Percentiles rank a stretch among this genome's conserved stretches.
These are phyloP conservation scores for Pyricularia grisea DNA, from an alignment of 2,329 filamentous ascomycete genomes.

Conservation along the genomic window DNA sequence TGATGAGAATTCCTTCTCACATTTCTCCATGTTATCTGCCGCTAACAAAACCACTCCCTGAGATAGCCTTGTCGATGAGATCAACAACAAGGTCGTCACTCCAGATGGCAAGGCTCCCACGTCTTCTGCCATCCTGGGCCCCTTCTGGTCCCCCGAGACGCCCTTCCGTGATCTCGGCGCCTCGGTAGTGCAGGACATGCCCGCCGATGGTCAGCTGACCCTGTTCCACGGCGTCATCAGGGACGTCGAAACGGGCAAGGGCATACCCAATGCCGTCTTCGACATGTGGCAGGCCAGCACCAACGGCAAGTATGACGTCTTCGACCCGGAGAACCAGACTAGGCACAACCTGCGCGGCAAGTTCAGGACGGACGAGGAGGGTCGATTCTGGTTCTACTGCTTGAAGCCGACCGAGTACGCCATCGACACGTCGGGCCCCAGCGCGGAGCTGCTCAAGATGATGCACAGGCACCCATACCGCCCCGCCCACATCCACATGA, in stretches of 20 bases:
- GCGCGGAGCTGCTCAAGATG: conserved; percentile 38
- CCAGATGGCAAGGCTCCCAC: conserved; percentile 48
- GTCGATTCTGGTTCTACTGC: conserved; percentile 52
- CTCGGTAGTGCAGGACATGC: conserved; percentile 48
- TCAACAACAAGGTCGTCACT: conserved; percentile 57
- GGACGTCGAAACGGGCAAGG: conserved; percentile 50
- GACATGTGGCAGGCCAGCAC: conserved; percentile 76
- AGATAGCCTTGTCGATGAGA: conserved; percentile 62
- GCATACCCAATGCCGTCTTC: conserved; percentile 55
- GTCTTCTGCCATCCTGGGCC: conserved; percentile 71
- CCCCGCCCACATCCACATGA: conserved; percentile 52
- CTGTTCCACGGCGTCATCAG: conserved; percentile 55
- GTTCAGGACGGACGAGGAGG: conserved; percentile 53
- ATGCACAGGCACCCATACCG: conserved; percentile 48
- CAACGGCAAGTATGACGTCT: conserved; percentile 58
- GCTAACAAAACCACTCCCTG: conserved; percentile 4
- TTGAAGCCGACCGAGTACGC: conserved; percentile 40
- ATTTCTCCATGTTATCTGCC: neutral
- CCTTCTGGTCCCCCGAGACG: conserved; percentile 71
- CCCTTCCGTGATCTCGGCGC: conserved; percentile 61
- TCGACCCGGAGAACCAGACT: conserved; percentile 52
- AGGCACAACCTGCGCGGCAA: conserved; percentile 60
- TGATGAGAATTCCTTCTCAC: neutral
- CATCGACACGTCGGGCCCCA: conserved; percentile 36
- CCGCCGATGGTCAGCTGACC: conserved; percentile 38